A percentile compares a stretch with the other conserved stretches of the same genome.
These are phyloP conservation scores for Russula sp. DNA, from an alignment of 768 basidiomycete genomes.

Conservation along the genomic window DNA sequence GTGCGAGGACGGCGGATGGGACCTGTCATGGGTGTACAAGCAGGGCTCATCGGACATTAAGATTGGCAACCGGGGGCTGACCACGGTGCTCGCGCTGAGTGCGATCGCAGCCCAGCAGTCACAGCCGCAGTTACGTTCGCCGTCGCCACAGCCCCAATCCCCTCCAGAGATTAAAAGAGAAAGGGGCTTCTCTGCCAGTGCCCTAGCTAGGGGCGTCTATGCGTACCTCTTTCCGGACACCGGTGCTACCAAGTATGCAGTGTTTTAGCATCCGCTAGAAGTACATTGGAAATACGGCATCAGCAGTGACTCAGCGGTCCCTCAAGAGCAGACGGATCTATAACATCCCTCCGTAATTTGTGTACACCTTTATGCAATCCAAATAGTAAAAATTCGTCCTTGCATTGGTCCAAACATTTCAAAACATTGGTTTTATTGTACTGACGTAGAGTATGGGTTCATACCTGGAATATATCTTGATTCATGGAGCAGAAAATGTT, in stretches of 20 bases:
- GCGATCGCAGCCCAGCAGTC: slow-evolving; percentile 36
- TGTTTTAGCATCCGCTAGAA: no score
- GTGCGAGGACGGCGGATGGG: slow-evolving; percentile 52
- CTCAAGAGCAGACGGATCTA: no score
- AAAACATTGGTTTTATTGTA: no score
- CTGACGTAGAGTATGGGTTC: no score
- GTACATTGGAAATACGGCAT: no score
- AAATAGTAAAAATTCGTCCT: no score
- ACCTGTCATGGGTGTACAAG: slow-evolving; percentile 50
- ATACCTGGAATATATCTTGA: no score
- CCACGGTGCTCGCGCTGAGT: slow-evolving; percentile 48
- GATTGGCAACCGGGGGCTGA: slow-evolving; percentile 51
- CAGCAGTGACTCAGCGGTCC: no score
- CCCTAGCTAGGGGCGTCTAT: background rate
- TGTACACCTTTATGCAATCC: no score
- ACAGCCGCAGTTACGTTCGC: background rate
- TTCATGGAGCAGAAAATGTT: no score
- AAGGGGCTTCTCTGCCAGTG: background rate
- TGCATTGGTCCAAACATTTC: no score
- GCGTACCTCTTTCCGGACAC: slow-evolving; percentile 6
- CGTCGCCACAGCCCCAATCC: background rate
- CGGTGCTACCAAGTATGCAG: background rate
- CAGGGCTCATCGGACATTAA: slow-evolving; percentile 43
- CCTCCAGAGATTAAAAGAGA: background rate
- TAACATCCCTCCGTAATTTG: no score